Evolutionary conservation across 2,329 filamentous ascomycete species (phyloP), one percentile per base, ranked within the genome.

Genomic region (Sclerotinia trifoliorum): DNA sequence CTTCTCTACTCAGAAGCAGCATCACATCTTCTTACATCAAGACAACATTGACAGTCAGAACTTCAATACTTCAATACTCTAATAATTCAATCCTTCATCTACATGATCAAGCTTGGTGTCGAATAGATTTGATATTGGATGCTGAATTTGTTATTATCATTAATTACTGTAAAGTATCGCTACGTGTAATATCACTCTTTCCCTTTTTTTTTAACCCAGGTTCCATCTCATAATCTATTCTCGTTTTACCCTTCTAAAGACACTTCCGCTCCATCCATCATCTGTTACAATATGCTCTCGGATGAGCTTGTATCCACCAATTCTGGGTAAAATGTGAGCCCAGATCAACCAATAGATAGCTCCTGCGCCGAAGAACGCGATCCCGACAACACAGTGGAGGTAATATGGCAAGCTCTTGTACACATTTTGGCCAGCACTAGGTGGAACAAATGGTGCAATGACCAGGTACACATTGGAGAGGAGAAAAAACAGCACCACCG

Each of bases 401-500:
- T 80, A 87, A 77, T 87, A 87, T 0, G 85, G 85, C 57, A 87
- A 78, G 71, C 72, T 75, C 57, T 85, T 75, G 77, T 87, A 86
- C 5, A 86, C 80, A 73, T 81, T 85, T 73, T 86, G 82, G 48
- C 81, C 83, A 0, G 80, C 79, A 32, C 79, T 75, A 1, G 85
- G 85, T 1, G 84, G 84, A 0, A 86, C 80, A 56, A 86, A 89
- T 0, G 87, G 86, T 0, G 86, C 85, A 11, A 88, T 77, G 48
- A 88, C 81, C 64, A 89, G 84, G 73, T 86, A 88, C 55, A 87
- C 78, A 76, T 89, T 88, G 75, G 84, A 86, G 72, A 85, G 79
- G 63, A 87, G 79, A 79, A 88, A 89, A 78, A 89, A 86, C 54
- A 84, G 68, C 49, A 81, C 80, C 46, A 87, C 83, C 3, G 85